Evolutionary conservation across 805 yeast species (phyloP).

Genomic region (Sungouiella blattae): DNA sequence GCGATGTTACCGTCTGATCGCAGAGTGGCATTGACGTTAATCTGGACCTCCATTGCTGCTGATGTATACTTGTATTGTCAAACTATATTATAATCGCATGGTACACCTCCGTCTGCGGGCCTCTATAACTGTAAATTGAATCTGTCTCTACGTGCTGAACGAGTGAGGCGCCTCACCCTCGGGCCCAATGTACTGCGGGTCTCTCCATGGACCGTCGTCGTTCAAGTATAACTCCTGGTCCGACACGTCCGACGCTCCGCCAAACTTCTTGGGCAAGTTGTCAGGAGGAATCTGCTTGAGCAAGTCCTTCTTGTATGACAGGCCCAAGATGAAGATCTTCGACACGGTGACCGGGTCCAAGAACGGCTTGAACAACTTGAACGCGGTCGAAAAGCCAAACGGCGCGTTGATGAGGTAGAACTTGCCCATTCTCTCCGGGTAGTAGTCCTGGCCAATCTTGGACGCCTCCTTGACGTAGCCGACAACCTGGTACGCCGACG

Average conservation of each 20-base stretch:
- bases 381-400: constrained; percentile 93
- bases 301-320: constrained; percentile 74
- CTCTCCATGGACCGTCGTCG: constrained; percentile 98
- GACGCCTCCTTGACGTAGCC: constrained; percentile 92
- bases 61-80: no score
- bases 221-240: constrained; percentile 82
- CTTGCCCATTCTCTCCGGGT: constrained; percentile 99
- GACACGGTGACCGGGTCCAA: constrained; percentile 97
- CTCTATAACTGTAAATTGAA: not conserved
- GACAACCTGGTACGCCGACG: constrained; percentile 80
- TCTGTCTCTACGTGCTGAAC: constrained; percentile 6
- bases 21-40: no score
- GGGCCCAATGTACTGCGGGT: constrained; percentile 80
- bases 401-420: constrained; percentile 96
- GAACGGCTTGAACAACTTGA: constrained; percentile 86
- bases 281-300: constrained; percentile 90
- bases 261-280: constrained; percentile 87
- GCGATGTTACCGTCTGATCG: no score
- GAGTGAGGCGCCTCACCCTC: constrained; percentile 86
- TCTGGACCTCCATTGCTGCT: no score
- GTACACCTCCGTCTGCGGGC: not conserved
- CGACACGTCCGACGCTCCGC: constrained; percentile 70
- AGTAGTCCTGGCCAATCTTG: constrained; percentile 90
- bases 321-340: constrained; percentile 84
- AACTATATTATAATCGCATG: not conserved